These are phyloP conservation scores for Corylus americana DNA, from an alignment of 306 rosid genomes.

Conservation along the genomic window DNA sequence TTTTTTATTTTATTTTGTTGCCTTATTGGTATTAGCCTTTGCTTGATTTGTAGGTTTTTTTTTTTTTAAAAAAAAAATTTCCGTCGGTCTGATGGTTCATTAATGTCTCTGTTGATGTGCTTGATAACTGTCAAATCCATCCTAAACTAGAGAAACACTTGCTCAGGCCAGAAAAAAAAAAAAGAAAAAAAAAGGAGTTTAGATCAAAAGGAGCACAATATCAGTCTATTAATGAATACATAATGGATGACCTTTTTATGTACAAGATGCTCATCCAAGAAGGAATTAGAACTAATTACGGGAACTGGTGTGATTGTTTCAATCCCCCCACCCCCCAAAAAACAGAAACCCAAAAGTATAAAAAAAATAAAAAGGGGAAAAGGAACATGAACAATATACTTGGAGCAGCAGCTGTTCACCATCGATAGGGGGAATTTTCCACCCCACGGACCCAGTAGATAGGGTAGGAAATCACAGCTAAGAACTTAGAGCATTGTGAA, in stretches of 20 bases:
- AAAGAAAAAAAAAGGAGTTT: background rate
- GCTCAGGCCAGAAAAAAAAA: background rate
- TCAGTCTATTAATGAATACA: background rate
- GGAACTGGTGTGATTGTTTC: background rate
- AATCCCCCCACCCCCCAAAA: background rate
- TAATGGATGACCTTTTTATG: background rate
- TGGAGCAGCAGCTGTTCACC: constrained; percentile 23
- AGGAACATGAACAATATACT: background rate
- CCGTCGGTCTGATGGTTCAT: too few species aligned
- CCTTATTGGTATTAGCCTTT: too few species aligned
- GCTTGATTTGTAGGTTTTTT: too few species aligned
- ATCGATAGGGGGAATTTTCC: constrained; percentile 27
- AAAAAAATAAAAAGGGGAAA: background rate
- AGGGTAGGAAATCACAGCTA: constrained; percentile 23
- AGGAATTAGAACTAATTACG: background rate
- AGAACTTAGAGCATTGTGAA: constrained; percentile 19
- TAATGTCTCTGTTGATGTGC: too few species aligned
- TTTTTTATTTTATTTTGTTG: too few species aligned
- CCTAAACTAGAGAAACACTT: too few species aligned
- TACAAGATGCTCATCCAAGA: background rate
- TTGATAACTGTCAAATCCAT: too few species aligned
- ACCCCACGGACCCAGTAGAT: constrained; percentile 20
- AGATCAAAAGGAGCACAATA: background rate
- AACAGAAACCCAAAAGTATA: background rate
- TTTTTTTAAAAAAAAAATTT: too few species aligned